These are phyloP conservation scores for Curvularia hawaiiensis DNA, from an alignment of 2,329 filamentous ascomycete species.

Conservation along the genomic window DNA sequence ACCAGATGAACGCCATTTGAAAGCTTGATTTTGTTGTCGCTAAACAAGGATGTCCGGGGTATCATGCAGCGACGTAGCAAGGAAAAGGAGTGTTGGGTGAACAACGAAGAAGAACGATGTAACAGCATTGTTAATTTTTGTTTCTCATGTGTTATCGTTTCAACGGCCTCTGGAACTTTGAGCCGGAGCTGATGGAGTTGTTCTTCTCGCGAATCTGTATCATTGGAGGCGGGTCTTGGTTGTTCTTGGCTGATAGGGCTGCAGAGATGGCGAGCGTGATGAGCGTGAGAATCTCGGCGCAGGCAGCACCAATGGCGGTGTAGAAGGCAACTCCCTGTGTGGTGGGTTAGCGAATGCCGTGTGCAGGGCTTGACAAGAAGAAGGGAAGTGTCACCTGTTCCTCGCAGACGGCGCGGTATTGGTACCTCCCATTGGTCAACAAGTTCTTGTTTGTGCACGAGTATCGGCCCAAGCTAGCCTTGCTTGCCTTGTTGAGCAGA, in stretches of 20 bases:
- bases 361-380: not conserved
- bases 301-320: conserved; percentile 42
- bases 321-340: conserved; percentile 44
- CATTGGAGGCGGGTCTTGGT: conserved; percentile 28
- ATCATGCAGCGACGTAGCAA: conserved; percentile 33
- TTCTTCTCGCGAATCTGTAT: conserved; percentile 37
- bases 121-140: conserved; percentile 5
- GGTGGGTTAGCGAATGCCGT: conserved; percentile 20
- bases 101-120: not conserved
- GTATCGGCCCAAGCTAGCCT: conserved; percentile 45
- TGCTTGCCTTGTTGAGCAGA: conserved; percentile 44
- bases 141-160: conserved; percentile 16
- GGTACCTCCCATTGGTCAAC: conserved; percentile 44
- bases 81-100: conserved; percentile 3
- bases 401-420: conserved; percentile 46
- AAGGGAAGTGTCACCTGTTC: conserved; percentile 39
- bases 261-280: conserved; percentile 41
- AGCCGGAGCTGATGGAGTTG: conserved; percentile 30
- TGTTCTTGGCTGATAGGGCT: conserved; percentile 31
- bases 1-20: conserved; percentile 13
- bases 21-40: conserved; percentile 14
- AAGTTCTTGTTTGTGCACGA: conserved; percentile 42
- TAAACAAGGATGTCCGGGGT: conserved; percentile 29
- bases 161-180: conserved; percentile 22
- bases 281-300: conserved; percentile 40